Base-by-base conservation (phyloP, 345 rosid species). In the Lenwebbia sp. region DNA sequence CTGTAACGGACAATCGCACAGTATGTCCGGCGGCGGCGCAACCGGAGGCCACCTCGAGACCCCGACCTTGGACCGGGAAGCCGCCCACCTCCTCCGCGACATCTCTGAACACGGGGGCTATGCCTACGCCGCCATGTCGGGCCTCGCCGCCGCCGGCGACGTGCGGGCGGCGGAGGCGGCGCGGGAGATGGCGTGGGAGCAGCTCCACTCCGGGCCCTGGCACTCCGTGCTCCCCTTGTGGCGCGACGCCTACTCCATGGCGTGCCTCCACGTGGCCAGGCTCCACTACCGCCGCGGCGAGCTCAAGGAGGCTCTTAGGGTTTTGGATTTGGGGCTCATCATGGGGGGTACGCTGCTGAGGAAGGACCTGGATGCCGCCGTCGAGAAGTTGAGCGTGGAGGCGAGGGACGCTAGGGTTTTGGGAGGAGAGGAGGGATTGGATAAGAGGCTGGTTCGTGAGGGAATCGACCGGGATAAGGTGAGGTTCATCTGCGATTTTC, bases 141-240 rank as follows among this genome's bases (percentile, higher is more conserved):
- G 94, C 3, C 92, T 92, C 60, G 98, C 99, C 8, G 92, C 90
- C 55, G 57, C 92, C 62, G 99, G 96, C 13, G 98, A 97, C 91
- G 87, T 85, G 74, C 89, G 96, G n/a, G 95, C 99, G 37, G 99
- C 99, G 30, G 99, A 97, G 95, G 98, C 94, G 51, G 96, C 99
- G 82, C 92, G 93, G 62, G 99, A 97, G 90, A 93, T 97, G 99
- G 98, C 99, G 8, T 97, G 99, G 99, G 99, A 97, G 94, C 99
- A 96, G 92, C 97, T 97, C 82, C 99, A 97, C 90, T 97, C 96
- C 1, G 99, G 99, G 28, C 99, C 99, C 17, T 97, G 99, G 99
- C 94, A 95, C 90, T 95, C 98, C 3, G 99, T 97, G 84, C 94
- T 95, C 49, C 99, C 99, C 3, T 93, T 92, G 4, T 97, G 99